Base-by-base conservation (phyloP, 495 filamentous ascomycete genomes). In the Penicillium pancosmium region DNA sequence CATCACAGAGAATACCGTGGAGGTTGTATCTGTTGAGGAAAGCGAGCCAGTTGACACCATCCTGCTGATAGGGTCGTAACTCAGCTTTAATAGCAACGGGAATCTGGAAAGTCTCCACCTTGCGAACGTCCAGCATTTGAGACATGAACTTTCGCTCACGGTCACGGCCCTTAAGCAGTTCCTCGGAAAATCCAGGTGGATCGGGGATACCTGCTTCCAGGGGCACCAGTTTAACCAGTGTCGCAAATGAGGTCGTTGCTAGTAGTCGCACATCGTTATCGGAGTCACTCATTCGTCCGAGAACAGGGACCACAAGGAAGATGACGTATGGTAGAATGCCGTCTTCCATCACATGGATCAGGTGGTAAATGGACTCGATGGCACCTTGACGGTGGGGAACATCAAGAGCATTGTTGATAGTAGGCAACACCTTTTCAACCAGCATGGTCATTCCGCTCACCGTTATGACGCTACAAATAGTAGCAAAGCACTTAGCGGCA, bases 261-360 rank as follows among this genome's bases (percentile, higher is more conserved):
- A 98, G 88, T 21, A 98, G 84, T 41, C 94, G 86, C 52, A 98
- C 87, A 65, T 98, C 93, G 63, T 93, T 92, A 73, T 98, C 93
- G 0, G 93, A 94, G 71, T 98, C 94, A 70, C 93, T 97, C 94
- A 98, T 98, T n/a, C 94, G 87, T 40, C 94, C 94, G 52, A 98
- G 82, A 4, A 98, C 93, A 3, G 94, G 94, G n/a, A 97, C 93
- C 47, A 98, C 93, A 54, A 98, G 84, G 85, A 98, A 98, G 64
- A 98, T 97, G 55, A 98, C 94, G 72, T 98, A 98, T 9, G 94
- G 94, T 18, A 98, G 78, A 56, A 98, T 98, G 50, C 84, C 83
- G 65, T 97, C 95, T 57, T 95, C 94, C 94, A 98, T 98, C 54
- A 98, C 93, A 66, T 95, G 89, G 64, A 98, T 98, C 36, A 98